phyloP scores from a whole-genome alignment of 306 rosid genomes.

The Datisca glomerata region DNA sequence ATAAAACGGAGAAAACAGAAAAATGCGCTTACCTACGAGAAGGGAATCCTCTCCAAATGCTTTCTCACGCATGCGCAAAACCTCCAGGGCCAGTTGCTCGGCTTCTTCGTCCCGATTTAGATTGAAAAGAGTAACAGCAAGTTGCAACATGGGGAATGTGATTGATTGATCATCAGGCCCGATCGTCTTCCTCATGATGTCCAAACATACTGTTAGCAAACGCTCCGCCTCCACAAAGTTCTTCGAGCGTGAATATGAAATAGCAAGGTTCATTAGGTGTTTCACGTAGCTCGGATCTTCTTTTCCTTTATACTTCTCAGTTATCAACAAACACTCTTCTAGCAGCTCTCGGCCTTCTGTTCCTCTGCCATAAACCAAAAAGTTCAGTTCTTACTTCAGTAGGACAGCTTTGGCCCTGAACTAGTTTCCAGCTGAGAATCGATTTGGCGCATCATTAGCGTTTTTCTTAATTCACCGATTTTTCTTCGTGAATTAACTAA shows the following conservation, averaged over 20 bases:
- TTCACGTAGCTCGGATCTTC: slow-evolving; percentile 60
- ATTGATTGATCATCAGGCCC: slow-evolving; percentile 56
- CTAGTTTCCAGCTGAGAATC: no score
- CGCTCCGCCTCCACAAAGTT: slow-evolving; percentile 64
- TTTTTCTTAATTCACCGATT: no score
- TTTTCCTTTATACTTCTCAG: slow-evolving; percentile 56
- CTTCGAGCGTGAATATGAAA: slow-evolving; percentile 67
- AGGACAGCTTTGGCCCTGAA: no score
- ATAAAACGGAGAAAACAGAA: not conserved
- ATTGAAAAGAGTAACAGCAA: slow-evolving; percentile 70
- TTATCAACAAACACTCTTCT: slow-evolving; percentile 65
- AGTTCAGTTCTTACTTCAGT: no score
- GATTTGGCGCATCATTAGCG: no score
- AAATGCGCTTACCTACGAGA: slow-evolving; percentile 57
- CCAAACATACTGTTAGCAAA: slow-evolving; percentile 54
- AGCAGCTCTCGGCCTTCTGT: slow-evolving; percentile 76
- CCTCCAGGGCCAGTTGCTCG: slow-evolving; percentile 63
- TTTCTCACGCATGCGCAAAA: slow-evolving; percentile 58
- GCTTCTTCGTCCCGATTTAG: slow-evolving; percentile 72
- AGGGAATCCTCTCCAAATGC: slow-evolving; percentile 65
- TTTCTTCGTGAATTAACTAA: no score
- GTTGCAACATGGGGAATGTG: slow-evolving; percentile 82
- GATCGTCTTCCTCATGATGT: slow-evolving; percentile 41
- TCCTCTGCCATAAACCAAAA: slow-evolving; percentile 34
- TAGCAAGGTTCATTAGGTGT: slow-evolving; percentile 69